phyloP scores from a whole-genome alignment of 2,329 filamentous ascomycete genomes.

The Diaporthe velutina region DNA sequence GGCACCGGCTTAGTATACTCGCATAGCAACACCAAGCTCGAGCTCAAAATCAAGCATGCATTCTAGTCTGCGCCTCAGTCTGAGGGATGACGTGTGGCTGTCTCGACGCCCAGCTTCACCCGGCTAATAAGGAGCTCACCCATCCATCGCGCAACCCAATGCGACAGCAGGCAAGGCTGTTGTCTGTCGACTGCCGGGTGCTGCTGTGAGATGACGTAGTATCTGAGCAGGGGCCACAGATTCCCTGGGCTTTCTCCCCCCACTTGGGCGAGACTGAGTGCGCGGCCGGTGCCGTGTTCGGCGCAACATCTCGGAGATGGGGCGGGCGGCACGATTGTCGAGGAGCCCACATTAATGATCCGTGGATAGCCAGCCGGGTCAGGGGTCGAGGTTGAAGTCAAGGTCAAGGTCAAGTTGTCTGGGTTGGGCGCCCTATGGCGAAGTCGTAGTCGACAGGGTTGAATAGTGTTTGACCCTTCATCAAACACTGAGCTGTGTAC shows the following conservation, averaged over 20 bases:
- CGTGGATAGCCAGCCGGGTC: constrained; percentile 22
- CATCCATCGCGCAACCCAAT: not conserved
- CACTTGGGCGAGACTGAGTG: constrained; percentile 26
- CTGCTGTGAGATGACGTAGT: constrained; percentile 31
- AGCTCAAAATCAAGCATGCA: not conserved
- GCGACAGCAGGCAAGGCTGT: constrained; percentile 22
- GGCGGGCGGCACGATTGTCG: constrained; percentile 24
- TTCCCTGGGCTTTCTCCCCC: not conserved
- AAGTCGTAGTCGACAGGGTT: constrained; percentile 15
- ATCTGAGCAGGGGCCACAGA: constrained; percentile 19
- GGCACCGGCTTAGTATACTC: constrained; percentile 14
- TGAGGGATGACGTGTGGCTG: constrained; percentile 17
- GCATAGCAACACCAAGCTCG: not conserved
- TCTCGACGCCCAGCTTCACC: not conserved
- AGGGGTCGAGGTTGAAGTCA: not conserved
- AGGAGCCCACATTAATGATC: constrained; percentile 17
- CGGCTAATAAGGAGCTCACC: not conserved
- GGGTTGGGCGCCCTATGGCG: not conserved
- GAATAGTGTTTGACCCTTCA: constrained; percentile 8
- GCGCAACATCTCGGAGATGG: constrained; percentile 20
- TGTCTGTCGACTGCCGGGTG: constrained; percentile 11
- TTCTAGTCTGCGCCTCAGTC: not conserved
- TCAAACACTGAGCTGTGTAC: not conserved
- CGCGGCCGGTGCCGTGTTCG: constrained; percentile 29
- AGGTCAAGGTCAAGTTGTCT: not conserved